Evolutionary conservation across 257 asterid genomes (phyloP).

Genomic region (Fraxinus excelsior): DNA sequence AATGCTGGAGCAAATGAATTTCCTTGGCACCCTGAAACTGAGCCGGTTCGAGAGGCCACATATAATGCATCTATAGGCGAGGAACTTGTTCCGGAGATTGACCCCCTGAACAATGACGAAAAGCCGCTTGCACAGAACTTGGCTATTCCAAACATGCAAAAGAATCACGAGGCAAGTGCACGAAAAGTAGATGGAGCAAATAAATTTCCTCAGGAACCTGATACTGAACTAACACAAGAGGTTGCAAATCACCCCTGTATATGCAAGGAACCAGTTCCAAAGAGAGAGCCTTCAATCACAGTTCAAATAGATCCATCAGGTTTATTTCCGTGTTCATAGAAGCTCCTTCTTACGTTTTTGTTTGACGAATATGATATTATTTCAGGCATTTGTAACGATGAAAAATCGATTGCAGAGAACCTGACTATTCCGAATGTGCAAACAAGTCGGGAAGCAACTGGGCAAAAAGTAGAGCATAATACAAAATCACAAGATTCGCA

Average conservation of each 20-base stretch:
- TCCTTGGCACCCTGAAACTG: neutral
- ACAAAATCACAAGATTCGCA: slow-evolving; percentile 21
- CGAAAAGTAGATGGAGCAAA: neutral
- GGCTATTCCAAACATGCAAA: neutral
- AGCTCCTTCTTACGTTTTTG: too few relatives aligned
- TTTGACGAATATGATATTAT: neutral
- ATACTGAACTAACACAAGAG: slow-evolving; percentile 11
- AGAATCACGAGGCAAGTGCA: neutral
- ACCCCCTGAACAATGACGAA: neutral
- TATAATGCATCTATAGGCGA: neutral
- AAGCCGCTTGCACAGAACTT: neutral
- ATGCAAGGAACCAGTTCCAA: slow-evolving; percentile 11
- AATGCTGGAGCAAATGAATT: slow-evolving; percentile 8
- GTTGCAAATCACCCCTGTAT: slow-evolving; percentile 14
- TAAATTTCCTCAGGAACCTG: slow-evolving; percentile 12
- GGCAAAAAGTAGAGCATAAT: slow-evolving; percentile 22
- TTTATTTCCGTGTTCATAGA: neutral
- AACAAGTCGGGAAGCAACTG: slow-evolving; percentile 16
- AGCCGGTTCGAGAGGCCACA: neutral
- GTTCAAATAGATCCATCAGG: neutral
- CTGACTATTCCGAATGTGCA: slow-evolving; percentile 10
- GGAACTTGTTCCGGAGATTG: neutral
- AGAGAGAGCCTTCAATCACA: slow-evolving; percentile 8
- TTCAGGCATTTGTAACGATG: neutral
- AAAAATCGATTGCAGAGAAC: neutral